These are phyloP conservation scores for Lactarius trivialis DNA, from an alignment of 768 basidiomycete species.

Conservation along the genomic window DNA sequence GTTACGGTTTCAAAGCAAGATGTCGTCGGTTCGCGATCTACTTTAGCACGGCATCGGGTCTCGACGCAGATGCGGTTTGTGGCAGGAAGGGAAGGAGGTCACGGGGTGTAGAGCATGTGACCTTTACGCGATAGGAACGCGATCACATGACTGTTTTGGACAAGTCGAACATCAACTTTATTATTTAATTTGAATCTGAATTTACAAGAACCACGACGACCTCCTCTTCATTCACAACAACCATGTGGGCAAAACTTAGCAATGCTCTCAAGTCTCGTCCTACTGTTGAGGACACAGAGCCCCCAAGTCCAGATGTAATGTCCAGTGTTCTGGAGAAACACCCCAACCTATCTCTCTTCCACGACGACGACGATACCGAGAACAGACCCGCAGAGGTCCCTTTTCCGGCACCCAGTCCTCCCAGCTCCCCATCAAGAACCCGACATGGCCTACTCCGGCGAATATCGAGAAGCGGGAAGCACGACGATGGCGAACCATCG, in stretches of 20 bases:
- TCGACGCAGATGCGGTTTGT: background rate
- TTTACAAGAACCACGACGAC: constrained; percentile 14
- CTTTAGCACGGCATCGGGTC: background rate
- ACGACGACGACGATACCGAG: constrained; percentile 7
- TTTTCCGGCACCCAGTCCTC: constrained; percentile 20
- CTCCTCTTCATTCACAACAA: constrained; percentile 3
- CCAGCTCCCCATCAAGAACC: constrained; percentile 20
- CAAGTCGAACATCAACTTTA: constrained; percentile 20
- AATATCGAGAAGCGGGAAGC: constrained; percentile 19
- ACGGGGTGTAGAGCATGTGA: constrained; percentile 1
- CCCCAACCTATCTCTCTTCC: constrained; percentile 13
- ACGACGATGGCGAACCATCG: constrained; percentile 15
- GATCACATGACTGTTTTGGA: constrained; percentile 12
- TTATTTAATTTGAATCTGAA: background rate
- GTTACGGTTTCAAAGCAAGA: background rate
- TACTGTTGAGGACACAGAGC: constrained; percentile 8
- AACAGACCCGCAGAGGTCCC: constrained; percentile 14
- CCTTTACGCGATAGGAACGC: constrained; percentile 6
- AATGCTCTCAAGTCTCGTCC: constrained; percentile 18
- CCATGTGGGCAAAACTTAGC: constrained; percentile 21
- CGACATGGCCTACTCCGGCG: constrained; percentile 21
- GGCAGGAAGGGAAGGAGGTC: background rate
- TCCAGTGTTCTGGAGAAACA: constrained; percentile 16
- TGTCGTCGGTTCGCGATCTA: background rate
- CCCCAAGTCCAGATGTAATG: constrained; percentile 13